These are phyloP conservation scores for Amylocystis lapponica DNA, from an alignment of 768 basidiomycete species.

Conservation along the genomic window DNA sequence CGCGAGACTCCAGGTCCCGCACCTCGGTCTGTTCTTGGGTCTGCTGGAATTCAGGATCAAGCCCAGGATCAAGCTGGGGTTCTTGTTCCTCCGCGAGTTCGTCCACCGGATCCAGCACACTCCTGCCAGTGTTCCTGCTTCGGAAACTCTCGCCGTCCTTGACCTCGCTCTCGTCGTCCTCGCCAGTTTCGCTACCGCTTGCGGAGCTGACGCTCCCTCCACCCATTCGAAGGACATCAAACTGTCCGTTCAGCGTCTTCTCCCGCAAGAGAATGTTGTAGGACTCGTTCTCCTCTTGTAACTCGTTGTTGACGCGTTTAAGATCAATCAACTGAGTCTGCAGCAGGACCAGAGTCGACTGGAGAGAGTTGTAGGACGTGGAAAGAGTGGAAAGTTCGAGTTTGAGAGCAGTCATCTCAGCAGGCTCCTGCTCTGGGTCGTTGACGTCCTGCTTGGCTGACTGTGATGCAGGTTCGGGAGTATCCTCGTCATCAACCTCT, in stretches of 20 bases:
- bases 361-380: slow-evolving; percentile 76
- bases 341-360: slow-evolving; percentile 78
- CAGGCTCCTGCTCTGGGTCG: slow-evolving; percentile 71
- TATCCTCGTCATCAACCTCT: slow-evolving; percentile 39
- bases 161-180: slow-evolving; percentile 21
- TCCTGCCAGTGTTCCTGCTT: slow-evolving; percentile 50
- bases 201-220: slow-evolving; percentile 33
- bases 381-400: slow-evolving; percentile 84
- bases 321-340: slow-evolving; percentile 83
- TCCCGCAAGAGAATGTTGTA: slow-evolving; percentile 93
- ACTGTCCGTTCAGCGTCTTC: slow-evolving; percentile 85
- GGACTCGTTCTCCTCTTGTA: slow-evolving; percentile 95
- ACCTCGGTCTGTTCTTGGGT: slow-evolving; percentile 4
- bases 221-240: slow-evolving; percentile 56
- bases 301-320: slow-evolving; percentile 78
- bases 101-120: slow-evolving; percentile 45
- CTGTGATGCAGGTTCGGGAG: slow-evolving; percentile 27
- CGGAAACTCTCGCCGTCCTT: slow-evolving; percentile 39
- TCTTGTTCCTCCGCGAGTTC: slow-evolving; percentile 47
- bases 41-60: slow-evolving; percentile 24
- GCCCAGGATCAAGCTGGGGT: slow-evolving; percentile 37
- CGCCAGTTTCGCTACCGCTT: slow-evolving; percentile 18
- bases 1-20: slow-evolving; percentile 8
- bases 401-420: slow-evolving; percentile 79
- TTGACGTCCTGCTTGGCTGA: slow-evolving; percentile 42